Base-by-base conservation (phyloP, 108 stramenopile species). In the Skeletonema potamos region DNA sequence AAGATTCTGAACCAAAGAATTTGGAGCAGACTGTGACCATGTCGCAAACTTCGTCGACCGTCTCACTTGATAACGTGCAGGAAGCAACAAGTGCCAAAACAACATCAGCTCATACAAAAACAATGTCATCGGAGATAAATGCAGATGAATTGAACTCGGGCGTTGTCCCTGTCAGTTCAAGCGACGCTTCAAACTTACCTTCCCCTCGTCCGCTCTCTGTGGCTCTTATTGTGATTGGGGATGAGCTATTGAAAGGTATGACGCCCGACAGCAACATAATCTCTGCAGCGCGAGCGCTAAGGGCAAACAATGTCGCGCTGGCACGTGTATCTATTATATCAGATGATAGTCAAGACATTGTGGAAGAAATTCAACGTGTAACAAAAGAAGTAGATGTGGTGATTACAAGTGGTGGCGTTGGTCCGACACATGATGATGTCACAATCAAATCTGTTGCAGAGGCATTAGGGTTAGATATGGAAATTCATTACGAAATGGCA, bases 391-490 rank as follows among this genome's bases (percentile, higher is more conserved):
- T 86, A 4, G 98, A 98, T 72, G 84, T 94, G 1, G 86, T 98
- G 44, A 86, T 98, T 39, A 98, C 98, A 18, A 89, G 87, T 29
- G 98, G 98, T n/a, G 98, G 98, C 0, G 90, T 98, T 24, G 98
- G 98, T 11, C 96, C 97, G 0, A 98, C 98, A 3, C 98, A 98
- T 59, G 98, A 98, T 62, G 98, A 98, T 83, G 93, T 98, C 10
- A 98, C 98, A 2, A 89, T 98, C 54, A 93, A 93, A 63, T 92
- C 93, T 33, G 94, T 97, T 13, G 95, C 96, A 0, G 70, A 66
- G 32, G 93, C 96, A 3, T 69, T 96, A 37, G 84, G 81, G 7
- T 64, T 74, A 27, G 82, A 88, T 3, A 73, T 93, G 81, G 84
- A 80, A 34, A 66, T 93, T 13, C 84, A 96, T 79, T 70, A 77